Evolutionary conservation across 441 rosid genomes (phyloP).

Genomic region (Melianthus villosus): DNA sequence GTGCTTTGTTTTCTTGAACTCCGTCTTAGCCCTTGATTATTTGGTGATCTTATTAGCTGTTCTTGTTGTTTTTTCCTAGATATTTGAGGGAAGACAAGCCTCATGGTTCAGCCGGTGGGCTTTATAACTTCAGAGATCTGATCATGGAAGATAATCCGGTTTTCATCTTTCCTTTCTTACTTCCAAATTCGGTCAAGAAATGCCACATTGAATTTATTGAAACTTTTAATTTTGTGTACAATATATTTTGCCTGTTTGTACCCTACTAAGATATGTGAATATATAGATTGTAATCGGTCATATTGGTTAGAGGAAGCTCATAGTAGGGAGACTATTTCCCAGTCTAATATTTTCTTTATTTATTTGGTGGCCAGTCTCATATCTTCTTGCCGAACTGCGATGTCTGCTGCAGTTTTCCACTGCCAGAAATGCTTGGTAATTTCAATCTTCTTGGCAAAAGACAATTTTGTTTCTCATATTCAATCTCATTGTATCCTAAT

Average conservation of each 20-base stretch:
- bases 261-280: too few species aligned
- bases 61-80: constrained; percentile 17
- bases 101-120: constrained; percentile 92
- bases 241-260: too few species aligned
- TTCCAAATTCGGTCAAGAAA: too few species aligned
- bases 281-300: too few species aligned
- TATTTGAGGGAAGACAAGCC: constrained; percentile 83
- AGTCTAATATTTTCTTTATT: too few species aligned
- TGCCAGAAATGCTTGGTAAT: constrained; percentile 61
- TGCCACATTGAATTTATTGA: too few species aligned
- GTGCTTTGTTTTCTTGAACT: constrained; percentile 3
- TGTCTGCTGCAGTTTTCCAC: constrained; percentile 86
- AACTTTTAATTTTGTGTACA: too few species aligned
- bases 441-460: constrained; percentile 2
- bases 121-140: constrained; percentile 50
- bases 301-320: too few species aligned
- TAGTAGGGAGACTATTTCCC: too few species aligned
- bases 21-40: background rate
- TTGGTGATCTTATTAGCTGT: background rate
- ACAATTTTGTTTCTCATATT: background rate
- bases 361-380: constrained; percentile 41
- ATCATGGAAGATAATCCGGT: constrained; percentile 83
- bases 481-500: too few species aligned
- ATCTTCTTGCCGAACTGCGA: constrained; percentile 66
- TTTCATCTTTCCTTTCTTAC: constrained; percentile 1